phyloP scores from a whole-genome alignment of 441 rosid species.

The Populus hybrid region DNA sequence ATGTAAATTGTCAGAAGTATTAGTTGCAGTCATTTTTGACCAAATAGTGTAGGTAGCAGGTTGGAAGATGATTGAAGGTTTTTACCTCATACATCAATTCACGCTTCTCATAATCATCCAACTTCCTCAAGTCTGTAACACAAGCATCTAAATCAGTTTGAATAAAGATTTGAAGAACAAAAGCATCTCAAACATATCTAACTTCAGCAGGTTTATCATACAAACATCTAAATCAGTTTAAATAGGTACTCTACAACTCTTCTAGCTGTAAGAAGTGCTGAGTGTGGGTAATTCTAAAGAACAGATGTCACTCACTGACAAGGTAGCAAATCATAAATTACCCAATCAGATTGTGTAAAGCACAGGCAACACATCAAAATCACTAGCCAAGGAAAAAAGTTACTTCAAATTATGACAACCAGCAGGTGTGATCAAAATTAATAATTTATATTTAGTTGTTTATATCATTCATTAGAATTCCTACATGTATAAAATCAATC shows the following conservation, averaged over 20 bases:
- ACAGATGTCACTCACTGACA: neutral
- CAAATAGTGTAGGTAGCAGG: neutral
- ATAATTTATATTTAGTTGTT: too few species aligned
- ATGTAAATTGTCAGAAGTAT: neutral
- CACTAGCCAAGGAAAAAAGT: neutral
- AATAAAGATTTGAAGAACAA: neutral
- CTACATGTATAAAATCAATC: neutral
- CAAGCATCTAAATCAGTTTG: neutral
- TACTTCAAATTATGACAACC: neutral
- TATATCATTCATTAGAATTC: neutral
- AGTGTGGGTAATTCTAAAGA: neutral
- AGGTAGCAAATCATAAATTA: neutral
- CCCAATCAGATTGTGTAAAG: neutral
- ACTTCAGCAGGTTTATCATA: conserved; percentile 9
- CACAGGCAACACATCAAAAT: neutral
- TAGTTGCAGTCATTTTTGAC: neutral
- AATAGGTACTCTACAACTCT: neutral
- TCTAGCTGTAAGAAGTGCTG: neutral
- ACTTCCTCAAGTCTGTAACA: neutral
- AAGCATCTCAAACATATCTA: conserved; percentile 4
- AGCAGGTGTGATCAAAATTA: neutral
- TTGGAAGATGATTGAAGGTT: neutral
- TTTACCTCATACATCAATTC: conserved; percentile 13
- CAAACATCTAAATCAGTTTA: neutral
- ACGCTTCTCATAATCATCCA: conserved; percentile 12